Percentiles rank a stretch among this genome's conserved stretches.
These are phyloP conservation scores for Carallia brachiata DNA, from an alignment of 345 rosid species.

Conservation along the genomic window DNA sequence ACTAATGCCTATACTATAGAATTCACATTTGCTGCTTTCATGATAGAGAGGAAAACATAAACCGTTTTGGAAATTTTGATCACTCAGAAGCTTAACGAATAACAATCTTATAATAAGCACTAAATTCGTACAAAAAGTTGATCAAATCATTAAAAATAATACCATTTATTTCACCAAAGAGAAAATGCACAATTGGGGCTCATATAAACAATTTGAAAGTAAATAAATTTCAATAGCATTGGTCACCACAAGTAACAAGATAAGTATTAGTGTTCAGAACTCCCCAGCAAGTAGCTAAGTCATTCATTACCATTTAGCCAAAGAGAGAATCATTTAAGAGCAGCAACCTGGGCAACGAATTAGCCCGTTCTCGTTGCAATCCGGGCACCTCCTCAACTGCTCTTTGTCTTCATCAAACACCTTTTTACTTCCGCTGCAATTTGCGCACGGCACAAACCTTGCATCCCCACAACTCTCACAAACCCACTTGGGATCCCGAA, in stretches of 20 bases:
- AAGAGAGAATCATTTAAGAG: slow-evolving; percentile 2
- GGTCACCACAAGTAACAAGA: not conserved
- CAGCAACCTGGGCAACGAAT: slow-evolving; percentile 49
- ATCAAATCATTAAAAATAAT: not conserved
- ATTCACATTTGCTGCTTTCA: too few species aligned
- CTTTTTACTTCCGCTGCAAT: slow-evolving; percentile 45
- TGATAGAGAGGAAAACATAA: too few species aligned
- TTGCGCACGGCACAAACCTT: slow-evolving; percentile 43
- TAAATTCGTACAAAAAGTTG: too few species aligned
- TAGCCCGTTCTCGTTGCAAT: slow-evolving; percentile 50
- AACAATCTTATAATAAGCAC: too few species aligned
- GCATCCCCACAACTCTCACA: slow-evolving; percentile 47
- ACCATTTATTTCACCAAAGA: slow-evolving; percentile 11
- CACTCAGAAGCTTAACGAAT: too few species aligned
- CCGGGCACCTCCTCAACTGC: slow-evolving; percentile 31
- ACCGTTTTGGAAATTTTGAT: too few species aligned
- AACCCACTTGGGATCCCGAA: slow-evolving; percentile 23
- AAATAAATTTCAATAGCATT: not conserved
- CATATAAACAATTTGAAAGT: not conserved
- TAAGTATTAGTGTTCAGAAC: not conserved
- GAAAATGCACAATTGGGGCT: not conserved
- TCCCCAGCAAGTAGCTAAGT: not conserved
- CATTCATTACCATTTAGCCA: not conserved
- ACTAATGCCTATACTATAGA: too few species aligned
- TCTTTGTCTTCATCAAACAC: slow-evolving; percentile 39